Evolutionary conservation across 2,329 filamentous ascomycete genomes (phyloP), one percentile per base, ranked within the genome.

Genomic region (Penicillium thymicola): DNA sequence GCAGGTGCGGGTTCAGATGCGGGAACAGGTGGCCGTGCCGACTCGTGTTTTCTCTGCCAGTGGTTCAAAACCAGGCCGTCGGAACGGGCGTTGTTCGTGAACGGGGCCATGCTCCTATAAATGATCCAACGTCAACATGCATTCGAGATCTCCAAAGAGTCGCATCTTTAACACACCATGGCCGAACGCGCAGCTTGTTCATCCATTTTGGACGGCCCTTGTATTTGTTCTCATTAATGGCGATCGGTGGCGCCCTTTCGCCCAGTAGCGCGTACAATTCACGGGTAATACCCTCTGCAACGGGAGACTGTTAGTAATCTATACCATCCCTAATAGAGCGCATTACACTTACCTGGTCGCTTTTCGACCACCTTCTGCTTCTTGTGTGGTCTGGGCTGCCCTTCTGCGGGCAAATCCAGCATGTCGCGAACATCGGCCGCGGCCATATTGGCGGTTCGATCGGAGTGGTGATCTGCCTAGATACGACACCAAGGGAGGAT

Each of bases 391-490:
- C 87, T 73, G 58, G 78, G 76, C 57, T 77, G 73, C 64, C 86
- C 87, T 65, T 85, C 79, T 48, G 77, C 78, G 64, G 88, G 87
- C 71, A 96, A 81, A 74, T 92, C 90, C 70, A 96, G 85, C 71
- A 96, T 90, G 73, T 96, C 91, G 78, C 89, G 90, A 66, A 95
- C 85, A 81, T 96, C 91, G 73, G 88, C 88, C 59, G 87, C 88
- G 57, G 87, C 82, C 87, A 90, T 90, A 62, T 67, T 79, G 68
- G 63, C 62, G 55, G 64, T 56, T 58, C 62, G 52, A 51, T 40
- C 18, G 37, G 46, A 34, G 28, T 14, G 13, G 21, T 45, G 21
- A 14, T 45, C 18, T 44, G 8, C n/a, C 40, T 27, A 2, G 30
- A 27, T n/a, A 27, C 30, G 48, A 45, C 28, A 23, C 32, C 14